Base-by-base conservation (phyloP, 176 grass and related monocot genomes). In the Oryza longistaminata region DNA sequence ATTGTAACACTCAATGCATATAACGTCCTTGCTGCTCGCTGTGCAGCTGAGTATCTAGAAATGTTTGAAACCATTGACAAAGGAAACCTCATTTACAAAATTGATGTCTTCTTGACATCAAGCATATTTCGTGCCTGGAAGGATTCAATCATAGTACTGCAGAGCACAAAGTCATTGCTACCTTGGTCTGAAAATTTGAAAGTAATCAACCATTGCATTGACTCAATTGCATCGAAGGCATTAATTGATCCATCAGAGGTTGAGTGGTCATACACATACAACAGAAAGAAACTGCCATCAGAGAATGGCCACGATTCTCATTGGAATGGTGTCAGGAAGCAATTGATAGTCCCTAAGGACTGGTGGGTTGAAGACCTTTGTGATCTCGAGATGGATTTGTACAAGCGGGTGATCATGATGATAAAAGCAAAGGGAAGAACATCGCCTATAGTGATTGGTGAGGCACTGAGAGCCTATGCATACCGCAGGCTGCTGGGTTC, bases 301-400 rank as follows among this genome's bases (percentile, higher is more conserved):
- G 93, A 94, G 73, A 99, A 94, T 76, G 92, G 92, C 37, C 67
- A 92, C 2, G 92, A 96, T 48, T 66, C 81, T 5, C 88, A 92
- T 82, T 99, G 97, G 97, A 99, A 99, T 70, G 93, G 97, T 61
- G 87, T 99, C 46, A 99, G 87, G 37, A 99, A 88, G 79, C 97
- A 96, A 81, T 79, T 76, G 22, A 74, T 79, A 15, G 93, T 99
- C 2, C 92, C 97, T 53, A 88, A 81, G n/a, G 97, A 99, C 89
- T 99, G 97, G 97, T 99, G 97, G 97, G 93, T 96, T 48, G 92
- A 99, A 76, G 93, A 99, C 77, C 93, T 99, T 74, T 96, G 86
- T 61, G 97, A 99, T 74, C 97, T 99, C 0, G 97, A 99, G 24
- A 81, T 96, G 88, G 92, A 94, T 74, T 84, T 94, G 44, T 99